These are phyloP conservation scores for Eucalyptus cloeziana DNA, from an alignment of 345 rosid genomes.

Conservation along the genomic window DNA sequence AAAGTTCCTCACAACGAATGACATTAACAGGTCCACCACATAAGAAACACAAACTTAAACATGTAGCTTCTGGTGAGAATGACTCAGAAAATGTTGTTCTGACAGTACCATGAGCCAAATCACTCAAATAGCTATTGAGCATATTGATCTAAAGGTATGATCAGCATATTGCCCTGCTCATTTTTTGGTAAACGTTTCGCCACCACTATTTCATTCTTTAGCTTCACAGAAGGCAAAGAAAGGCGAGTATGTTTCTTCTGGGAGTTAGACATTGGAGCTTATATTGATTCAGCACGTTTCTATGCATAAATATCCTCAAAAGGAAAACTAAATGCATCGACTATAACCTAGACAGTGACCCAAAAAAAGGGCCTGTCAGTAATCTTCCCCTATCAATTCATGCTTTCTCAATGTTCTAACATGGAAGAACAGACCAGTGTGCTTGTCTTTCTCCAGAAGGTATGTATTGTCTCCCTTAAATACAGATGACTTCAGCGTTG, in stretches of 20 bases:
- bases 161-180: not conserved
- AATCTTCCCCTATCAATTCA: not conserved
- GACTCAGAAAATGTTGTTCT: not conserved
- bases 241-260: not conserved
- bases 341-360: not conserved
- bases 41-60: not conserved
- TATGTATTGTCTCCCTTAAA: not conserved
- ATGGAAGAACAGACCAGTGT: not conserved
- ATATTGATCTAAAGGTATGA: not conserved
- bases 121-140: not conserved
- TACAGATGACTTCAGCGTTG: not conserved
- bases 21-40: not conserved
- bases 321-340: not conserved
- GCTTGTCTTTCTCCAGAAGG: not conserved
- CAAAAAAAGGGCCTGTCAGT: not conserved
- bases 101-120: not conserved
- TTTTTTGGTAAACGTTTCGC: not conserved
- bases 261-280: not conserved
- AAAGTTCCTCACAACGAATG: not conserved
- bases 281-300: not conserved
- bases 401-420: not conserved
- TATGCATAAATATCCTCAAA: not conserved
- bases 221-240: not conserved
- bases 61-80: not conserved
- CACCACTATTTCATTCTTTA: not conserved